phyloP scores from a whole-genome alignment of 192 early-diverging fungal species.

The Coemansia sp. region DNA sequence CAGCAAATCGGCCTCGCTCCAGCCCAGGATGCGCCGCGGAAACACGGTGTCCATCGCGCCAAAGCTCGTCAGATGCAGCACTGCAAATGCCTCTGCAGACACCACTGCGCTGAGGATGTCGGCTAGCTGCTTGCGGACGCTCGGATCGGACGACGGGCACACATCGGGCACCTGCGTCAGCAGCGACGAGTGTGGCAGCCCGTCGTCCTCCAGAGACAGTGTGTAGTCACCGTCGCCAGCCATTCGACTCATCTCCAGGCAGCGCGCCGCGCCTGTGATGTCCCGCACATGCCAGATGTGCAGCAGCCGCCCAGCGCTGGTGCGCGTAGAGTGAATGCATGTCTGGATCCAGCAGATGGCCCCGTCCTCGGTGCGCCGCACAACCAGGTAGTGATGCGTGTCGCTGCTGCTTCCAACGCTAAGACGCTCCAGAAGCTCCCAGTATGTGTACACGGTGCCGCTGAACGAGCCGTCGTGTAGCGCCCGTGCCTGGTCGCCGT shows the following conservation, averaged over 20 bases:
- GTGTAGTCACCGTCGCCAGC: conserved; percentile 18
- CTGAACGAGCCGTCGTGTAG: conserved; percentile 21
- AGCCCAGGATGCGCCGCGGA: conserved; percentile 44
- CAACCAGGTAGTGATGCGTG: conserved; percentile 37
- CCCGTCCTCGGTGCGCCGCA: conserved; percentile 30
- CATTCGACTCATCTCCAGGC: conserved; percentile 26
- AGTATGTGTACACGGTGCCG: conserved; percentile 23
- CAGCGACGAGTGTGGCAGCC: conserved; percentile 34
- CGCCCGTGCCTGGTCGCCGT: conserved; percentile 3
- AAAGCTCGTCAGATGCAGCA: conserved; percentile 43
- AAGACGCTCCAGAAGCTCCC: conserved; percentile 26
- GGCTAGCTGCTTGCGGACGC: conserved; percentile 16
- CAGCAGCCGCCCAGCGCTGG: conserved; percentile 14
- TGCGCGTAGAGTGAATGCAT: conserved; percentile 25
- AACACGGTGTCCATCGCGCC: conserved; percentile 45
- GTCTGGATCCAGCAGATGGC: conserved; percentile 41
- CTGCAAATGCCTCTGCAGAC: conserved; percentile 26
- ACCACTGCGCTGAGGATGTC: conserved; percentile 21
- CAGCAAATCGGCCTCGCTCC: conserved; percentile 28
- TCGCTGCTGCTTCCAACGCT: conserved; percentile 8
- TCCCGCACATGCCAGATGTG: conserved; percentile 45
- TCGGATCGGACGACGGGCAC: conserved; percentile 6
- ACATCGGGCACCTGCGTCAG: conserved; percentile 26
- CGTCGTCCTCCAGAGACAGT: conserved; percentile 44
- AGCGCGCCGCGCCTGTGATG: conserved; percentile 29